A percentile compares a stretch with the other conserved stretches of the same genome.
Evolutionary conservation across 495 filamentous ascomycete genomes (phyloP).

Genomic region (Glonium stellatum): DNA sequence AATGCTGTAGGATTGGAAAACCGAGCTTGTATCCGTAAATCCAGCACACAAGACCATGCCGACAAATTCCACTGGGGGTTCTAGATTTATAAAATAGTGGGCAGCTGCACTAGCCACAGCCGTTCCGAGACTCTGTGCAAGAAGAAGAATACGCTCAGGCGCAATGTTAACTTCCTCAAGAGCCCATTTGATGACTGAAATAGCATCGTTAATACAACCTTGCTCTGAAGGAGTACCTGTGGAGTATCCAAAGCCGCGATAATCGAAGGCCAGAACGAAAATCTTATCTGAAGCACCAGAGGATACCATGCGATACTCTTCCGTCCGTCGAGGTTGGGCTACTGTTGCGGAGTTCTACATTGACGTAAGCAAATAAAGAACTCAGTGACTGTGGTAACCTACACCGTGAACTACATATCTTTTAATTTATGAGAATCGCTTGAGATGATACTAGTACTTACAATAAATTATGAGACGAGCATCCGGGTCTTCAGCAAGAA

Average conservation of each 20-base stretch:
- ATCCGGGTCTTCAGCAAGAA: slow-evolving; percentile 57
- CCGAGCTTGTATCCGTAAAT: slow-evolving; percentile 18
- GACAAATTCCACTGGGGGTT: slow-evolving; percentile 23
- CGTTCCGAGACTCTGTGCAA: slow-evolving; percentile 32
- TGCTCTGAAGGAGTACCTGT: slow-evolving; percentile 29
- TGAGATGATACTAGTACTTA: neutral
- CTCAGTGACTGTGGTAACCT: slow-evolving; percentile 4
- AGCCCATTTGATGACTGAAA: slow-evolving; percentile 58
- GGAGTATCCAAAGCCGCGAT: slow-evolving; percentile 33
- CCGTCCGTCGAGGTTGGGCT: slow-evolving; percentile 54
- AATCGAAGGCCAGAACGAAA: slow-evolving; percentile 51
- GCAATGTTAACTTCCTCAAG: slow-evolving; percentile 34
- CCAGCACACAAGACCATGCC: slow-evolving; percentile 29
- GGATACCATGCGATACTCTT: slow-evolving; percentile 56
- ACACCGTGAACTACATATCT: slow-evolving; percentile 17
- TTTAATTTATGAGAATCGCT: neutral
- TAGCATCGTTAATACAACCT: slow-evolving; percentile 34
- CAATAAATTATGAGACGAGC: slow-evolving; percentile 49
- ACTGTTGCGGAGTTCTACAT: slow-evolving; percentile 51
- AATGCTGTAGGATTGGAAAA: slow-evolving; percentile 20
- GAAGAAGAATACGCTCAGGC: slow-evolving; percentile 29
- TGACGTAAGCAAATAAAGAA: neutral
- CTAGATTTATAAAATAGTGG: slow-evolving; percentile 15
- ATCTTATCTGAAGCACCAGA: slow-evolving; percentile 50
- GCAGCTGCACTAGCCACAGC: slow-evolving; percentile 28